Conservation (phyloP, 345 rosid genomes). For the sweet orange (Citrus sinensis) region DNA sequence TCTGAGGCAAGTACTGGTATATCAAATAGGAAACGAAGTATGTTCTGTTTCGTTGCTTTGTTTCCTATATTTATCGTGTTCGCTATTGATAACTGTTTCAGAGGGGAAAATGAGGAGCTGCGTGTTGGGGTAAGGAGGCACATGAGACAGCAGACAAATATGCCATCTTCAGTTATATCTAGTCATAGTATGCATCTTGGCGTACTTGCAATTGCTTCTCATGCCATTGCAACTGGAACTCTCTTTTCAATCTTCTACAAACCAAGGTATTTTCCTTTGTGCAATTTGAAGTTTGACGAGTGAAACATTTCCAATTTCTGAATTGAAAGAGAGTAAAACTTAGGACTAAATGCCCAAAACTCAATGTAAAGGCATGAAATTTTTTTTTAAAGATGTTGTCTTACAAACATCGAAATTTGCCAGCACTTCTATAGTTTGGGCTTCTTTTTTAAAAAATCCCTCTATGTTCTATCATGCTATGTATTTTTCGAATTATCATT, state of each 20-base stretch:
- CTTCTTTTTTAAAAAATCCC: neutral
- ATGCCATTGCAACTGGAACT: constrained; percentile 86
- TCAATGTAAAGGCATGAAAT: neutral
- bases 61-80: neutral
- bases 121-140: constrained; percentile 94
- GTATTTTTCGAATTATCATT: neutral
- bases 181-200: constrained; percentile 99
- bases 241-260: constrained; percentile 96
- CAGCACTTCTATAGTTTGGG: neutral
- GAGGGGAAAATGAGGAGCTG: constrained; percentile 94
- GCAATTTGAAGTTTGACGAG: neutral
- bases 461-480: neutral
- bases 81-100: constrained; percentile 23
- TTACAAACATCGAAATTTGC: neutral
- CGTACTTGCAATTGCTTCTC: constrained; percentile 97
- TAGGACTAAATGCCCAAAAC: neutral
- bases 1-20: constrained; percentile 56
- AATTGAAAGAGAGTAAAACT: neutral
- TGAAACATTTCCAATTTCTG: neutral
- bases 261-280: constrained; percentile 64
- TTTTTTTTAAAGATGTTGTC: neutral
- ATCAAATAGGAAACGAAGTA: neutral
- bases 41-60: neutral
- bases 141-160: constrained; percentile 81
- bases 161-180: constrained; percentile 96